Evolutionary conservation across 306 rosid species (phyloP).

Genomic region (Lotus japonicus): DNA sequence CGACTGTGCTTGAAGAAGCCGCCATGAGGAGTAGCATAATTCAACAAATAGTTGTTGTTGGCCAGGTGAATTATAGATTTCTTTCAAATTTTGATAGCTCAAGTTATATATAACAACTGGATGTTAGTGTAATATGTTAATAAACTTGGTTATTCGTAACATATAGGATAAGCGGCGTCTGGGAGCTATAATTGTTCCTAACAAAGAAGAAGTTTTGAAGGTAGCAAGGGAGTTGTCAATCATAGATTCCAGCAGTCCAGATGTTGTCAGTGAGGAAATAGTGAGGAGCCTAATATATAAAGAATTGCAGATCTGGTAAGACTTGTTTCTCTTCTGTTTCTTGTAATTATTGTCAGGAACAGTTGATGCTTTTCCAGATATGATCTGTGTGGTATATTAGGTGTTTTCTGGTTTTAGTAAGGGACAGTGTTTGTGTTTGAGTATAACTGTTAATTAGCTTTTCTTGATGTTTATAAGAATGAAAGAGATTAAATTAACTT

Average conservation of each 20-base stretch:
- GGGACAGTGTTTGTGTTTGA: no score
- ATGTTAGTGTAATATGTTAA: neutral
- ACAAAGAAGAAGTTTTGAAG: slow-evolving; percentile 65
- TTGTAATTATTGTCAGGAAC: neutral
- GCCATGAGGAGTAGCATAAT: slow-evolving; percentile 73
- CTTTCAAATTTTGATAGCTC: neutral
- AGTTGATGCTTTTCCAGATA: neutral
- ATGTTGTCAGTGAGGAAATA: slow-evolving; percentile 42
- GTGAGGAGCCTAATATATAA: slow-evolving; percentile 43
- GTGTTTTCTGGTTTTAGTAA: neutral
- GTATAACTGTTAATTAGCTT: neutral
- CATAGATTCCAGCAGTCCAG: slow-evolving; percentile 37
- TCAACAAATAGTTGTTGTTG: slow-evolving; percentile 81
- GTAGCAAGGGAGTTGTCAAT: slow-evolving; percentile 46
- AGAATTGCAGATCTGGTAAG: slow-evolving; percentile 64
- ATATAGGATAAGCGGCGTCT: slow-evolving; percentile 83
- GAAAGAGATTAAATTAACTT: neutral
- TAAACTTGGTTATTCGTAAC: neutral
- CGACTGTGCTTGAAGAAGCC: slow-evolving; percentile 79
- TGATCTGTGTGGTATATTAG: neutral
- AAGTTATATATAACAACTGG: neutral
- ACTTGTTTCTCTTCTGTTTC: neutral
- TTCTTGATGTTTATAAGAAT: neutral
- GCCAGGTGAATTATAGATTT: slow-evolving; percentile 57
- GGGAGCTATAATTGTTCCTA: slow-evolving; percentile 88